Evolutionary conservation across 345 rosid genomes (phyloP), one percentile per base, ranked within the genome.

Genomic region (Nephelium lappaceum): DNA sequence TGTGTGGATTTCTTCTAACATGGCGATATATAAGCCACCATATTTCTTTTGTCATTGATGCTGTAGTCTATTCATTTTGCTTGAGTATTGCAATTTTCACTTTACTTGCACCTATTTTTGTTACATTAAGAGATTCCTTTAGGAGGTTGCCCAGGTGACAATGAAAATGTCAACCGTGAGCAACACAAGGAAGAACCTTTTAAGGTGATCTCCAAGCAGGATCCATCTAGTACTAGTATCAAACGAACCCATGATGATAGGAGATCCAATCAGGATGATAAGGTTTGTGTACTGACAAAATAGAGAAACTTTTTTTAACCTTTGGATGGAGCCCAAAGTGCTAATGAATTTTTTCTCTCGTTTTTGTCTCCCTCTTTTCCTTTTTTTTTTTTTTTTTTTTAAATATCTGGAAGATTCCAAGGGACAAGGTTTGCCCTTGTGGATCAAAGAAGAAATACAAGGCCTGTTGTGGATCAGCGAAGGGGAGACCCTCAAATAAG

Each of bases 381-480:
- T 71, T 38, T 49, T 24, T 23, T 67, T 43, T 45, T 8, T 16
- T 45, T 69, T n/a, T n/a, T n/a, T n/a, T n/a, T n/a, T n/a, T n/a
- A n/a, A n/a, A 78, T 81, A 49, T 78, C 84, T 85, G 88, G 93
- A 90, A 88, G 84, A 84, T 93, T 49, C 76, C 94, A 14, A 88
- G 94, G 86, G 93, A 91, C 81, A 88, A 91, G 82, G 60, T 78
- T 18, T 94, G 98, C 76, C 91, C 91, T 38, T 94, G 97, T 73
- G 98, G 98, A 67, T 93, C 98, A 36, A 92, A 87, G 92, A 94
- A 88, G 90, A 96, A 94, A 84, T 85, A 92, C 88, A 96, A 93
- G 84, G 84, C 98, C 60, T 93, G 96, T 79, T 95, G 99, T 69
- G 97, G 97, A 76, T 77, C 96, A 75, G 93, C 81, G n/a, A 58